phyloP scores from a whole-genome alignment of 148 eudicot species.

The Limonium bicolor region DNA sequence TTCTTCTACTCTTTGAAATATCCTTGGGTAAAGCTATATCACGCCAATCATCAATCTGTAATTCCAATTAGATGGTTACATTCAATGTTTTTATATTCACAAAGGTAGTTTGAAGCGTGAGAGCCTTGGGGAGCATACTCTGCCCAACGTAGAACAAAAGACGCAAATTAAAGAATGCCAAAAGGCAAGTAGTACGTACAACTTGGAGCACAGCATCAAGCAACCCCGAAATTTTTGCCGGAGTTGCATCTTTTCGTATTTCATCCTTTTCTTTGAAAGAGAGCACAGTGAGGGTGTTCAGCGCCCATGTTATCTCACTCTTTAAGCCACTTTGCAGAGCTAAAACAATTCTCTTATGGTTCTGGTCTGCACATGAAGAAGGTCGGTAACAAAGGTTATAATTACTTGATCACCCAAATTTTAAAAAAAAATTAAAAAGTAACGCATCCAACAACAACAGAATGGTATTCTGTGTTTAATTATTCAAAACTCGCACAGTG shows the following conservation, averaged over 20 bases:
- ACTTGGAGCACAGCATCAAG: conserved; percentile 98
- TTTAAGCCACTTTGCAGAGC: conserved; percentile 98
- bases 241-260: conserved; percentile 77
- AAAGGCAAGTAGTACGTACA: conserved; percentile 33
- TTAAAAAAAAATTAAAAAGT: neutral
- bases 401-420: neutral
- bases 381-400: neutral
- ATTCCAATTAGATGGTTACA: no score
- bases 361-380: conserved; percentile 45
- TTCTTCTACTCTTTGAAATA: conserved; percentile 47
- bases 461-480: neutral
- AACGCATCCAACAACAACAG: neutral
- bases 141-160: no score
- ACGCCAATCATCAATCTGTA: conserved; percentile 99
- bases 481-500: neutral
- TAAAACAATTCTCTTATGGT: conserved; percentile 77
- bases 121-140: no score
- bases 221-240: conserved; percentile 80
- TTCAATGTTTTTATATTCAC: no score
- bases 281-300: conserved; percentile 74
- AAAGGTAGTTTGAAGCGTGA: conserved; percentile 3
- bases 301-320: conserved; percentile 93
- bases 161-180: no score
- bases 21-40: conserved; percentile 78
- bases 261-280: conserved; percentile 97